Percentiles rank a stretch among this genome's conserved stretches.
Conservation (phyloP, 2,329 filamentous ascomycete genomes). For the Colletotrichum tropicicola region DNA sequence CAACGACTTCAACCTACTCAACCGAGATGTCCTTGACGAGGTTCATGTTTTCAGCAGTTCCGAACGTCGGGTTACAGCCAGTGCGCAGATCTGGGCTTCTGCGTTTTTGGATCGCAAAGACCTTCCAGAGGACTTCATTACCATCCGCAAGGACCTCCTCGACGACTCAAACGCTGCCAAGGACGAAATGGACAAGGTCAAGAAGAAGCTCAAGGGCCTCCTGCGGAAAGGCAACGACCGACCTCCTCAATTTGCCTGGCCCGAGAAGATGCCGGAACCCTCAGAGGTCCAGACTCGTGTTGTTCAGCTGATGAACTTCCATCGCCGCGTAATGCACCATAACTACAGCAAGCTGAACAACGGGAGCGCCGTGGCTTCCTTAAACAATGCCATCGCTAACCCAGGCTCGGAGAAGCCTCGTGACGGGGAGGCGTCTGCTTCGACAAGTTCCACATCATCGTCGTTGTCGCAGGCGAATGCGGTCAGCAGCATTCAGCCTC, state of each 20-base stretch:
- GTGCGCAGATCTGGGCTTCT: constrained; percentile 93
- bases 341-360: constrained; percentile 86
- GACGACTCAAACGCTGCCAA: constrained; percentile 99
- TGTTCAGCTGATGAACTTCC: constrained; percentile 97
- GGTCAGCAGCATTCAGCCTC: constrained; percentile 78
- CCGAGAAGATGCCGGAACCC: constrained; percentile 91
- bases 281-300: constrained; percentile 92
- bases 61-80: constrained; percentile 92
- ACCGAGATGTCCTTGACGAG: constrained; percentile 89
- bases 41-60: constrained; percentile 96
- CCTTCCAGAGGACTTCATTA: constrained; percentile 85
- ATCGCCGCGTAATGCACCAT: constrained; percentile 91
- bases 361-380: constrained; percentile 67
- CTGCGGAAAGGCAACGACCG: constrained; percentile 92
- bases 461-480: constrained; percentile 69
- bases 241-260: constrained; percentile 98
- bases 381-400: constrained; percentile 65
- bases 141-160: constrained; percentile 90
- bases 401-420: constrained; percentile 55
- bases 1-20: constrained; percentile 92
- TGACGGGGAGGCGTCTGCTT: constrained; percentile 48
- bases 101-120: constrained; percentile 91
- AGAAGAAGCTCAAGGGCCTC: constrained; percentile 97
- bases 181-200: constrained; percentile 99
- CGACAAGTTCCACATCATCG: constrained; percentile 50